phyloP scores from a whole-genome alignment of 2,329 filamentous ascomycete genomes.

The Paraphaeosphaeria minitans region DNA sequence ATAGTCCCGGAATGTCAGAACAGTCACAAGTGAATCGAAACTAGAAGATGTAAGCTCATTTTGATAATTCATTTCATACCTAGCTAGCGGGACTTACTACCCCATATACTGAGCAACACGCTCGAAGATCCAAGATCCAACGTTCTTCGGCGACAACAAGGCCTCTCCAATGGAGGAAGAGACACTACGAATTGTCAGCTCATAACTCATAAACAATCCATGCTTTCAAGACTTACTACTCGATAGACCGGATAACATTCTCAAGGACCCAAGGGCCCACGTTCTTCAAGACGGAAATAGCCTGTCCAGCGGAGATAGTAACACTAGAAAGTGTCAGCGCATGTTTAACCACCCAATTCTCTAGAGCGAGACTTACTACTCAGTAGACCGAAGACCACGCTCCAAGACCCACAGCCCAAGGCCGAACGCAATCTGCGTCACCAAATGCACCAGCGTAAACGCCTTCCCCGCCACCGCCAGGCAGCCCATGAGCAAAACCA shows the following conservation, averaged over 20 bases:
- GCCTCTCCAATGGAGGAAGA: background rate
- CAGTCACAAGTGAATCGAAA: background rate
- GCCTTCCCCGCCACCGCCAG: background rate
- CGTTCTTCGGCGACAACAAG: background rate
- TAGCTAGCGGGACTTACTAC: background rate
- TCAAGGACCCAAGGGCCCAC: background rate
- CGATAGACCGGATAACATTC: background rate
- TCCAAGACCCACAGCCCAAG: no score
- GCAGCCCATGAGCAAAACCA: background rate
- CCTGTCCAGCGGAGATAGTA: background rate
- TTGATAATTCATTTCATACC: background rate
- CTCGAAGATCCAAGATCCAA: background rate
- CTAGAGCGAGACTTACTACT: no score
- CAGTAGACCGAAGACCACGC: no score
- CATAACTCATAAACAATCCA: no score
- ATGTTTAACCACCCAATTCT: no score
- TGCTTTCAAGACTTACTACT: no score
- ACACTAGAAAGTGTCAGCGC: background rate
- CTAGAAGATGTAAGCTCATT: background rate
- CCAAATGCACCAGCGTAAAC: no score
- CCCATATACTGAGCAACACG: background rate
- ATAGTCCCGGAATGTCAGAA: background rate
- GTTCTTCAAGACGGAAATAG: background rate
- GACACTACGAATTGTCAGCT: background rate
- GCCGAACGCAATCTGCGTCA: no score